A percentile compares a stretch with the other conserved stretches of the same genome.
These are phyloP conservation scores for Dissoconium aciculare DNA, from an alignment of 2,329 filamentous ascomycete genomes.

Conservation along the genomic window DNA sequence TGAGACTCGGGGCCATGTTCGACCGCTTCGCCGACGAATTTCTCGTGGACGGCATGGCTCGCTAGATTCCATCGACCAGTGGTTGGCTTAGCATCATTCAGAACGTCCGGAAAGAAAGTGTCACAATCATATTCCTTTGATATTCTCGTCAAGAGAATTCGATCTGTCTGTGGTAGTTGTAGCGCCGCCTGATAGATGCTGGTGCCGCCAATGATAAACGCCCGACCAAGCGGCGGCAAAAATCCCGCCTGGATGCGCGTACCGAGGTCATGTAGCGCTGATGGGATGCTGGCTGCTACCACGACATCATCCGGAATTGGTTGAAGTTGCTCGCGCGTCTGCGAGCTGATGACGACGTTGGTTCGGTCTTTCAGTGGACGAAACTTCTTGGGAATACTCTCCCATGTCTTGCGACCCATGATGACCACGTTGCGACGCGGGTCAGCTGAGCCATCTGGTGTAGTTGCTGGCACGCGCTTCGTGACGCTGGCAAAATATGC, in stretches of 20 bases:
- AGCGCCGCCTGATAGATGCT: slow-evolving; percentile 69
- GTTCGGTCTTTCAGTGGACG: slow-evolving; percentile 64
- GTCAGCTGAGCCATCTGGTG: slow-evolving; percentile 21
- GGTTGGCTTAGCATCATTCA: slow-evolving; percentile 27
- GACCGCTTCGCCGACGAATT: slow-evolving; percentile 52
- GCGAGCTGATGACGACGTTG: slow-evolving; percentile 65
- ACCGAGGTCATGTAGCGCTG: slow-evolving; percentile 22
- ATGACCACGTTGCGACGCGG: slow-evolving; percentile 50
- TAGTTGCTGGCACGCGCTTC: slow-evolving; percentile 47
- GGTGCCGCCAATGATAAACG: slow-evolving; percentile 82
- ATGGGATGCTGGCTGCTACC: slow-evolving; percentile 29
- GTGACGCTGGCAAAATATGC: slow-evolving; percentile 87
- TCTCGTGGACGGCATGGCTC: slow-evolving; percentile 39
- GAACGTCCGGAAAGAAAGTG: slow-evolving; percentile 51
- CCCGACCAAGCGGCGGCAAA: slow-evolving; percentile 34
- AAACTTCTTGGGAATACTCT: slow-evolving; percentile 65
- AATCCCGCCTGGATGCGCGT: slow-evolving; percentile 13
- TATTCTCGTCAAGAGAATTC: slow-evolving; percentile 57
- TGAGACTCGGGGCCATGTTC: slow-evolving; percentile 45
- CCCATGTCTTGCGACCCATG: slow-evolving; percentile 97
- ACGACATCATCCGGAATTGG: slow-evolving; percentile 35
- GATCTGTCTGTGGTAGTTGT: slow-evolving; percentile 38
- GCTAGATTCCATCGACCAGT: slow-evolving; percentile 39
- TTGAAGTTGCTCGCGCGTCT: slow-evolving; percentile 11
- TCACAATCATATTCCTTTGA: slow-evolving; percentile 59